Conservation (phyloP, 768 basidiomycete species). For the Exidia glandulosa region DNA sequence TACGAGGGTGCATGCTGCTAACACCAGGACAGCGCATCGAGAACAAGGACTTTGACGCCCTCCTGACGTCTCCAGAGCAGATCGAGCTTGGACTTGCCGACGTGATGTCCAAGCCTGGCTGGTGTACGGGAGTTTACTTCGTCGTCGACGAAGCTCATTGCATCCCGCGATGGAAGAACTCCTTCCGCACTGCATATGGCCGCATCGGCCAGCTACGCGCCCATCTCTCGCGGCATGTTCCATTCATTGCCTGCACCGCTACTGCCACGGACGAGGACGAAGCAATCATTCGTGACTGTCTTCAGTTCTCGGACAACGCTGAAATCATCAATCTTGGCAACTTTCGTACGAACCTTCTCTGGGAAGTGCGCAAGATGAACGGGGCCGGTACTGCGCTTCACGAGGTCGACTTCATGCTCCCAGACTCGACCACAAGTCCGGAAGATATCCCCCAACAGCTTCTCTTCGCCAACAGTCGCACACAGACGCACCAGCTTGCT, state of each 20-base stretch:
- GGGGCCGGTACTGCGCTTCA: background rate
- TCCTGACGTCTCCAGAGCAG: background rate
- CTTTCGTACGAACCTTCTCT: background rate
- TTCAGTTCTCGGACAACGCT: background rate
- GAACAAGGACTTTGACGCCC: background rate
- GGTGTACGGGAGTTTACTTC: background rate
- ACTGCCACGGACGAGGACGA: background rate
- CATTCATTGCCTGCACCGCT: background rate
- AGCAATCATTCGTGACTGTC: background rate
- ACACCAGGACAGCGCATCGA: background rate
- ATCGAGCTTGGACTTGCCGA: no score
- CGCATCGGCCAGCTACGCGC: background rate
- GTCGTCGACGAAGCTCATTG: background rate
- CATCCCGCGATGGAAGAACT: background rate
- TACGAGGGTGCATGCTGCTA: background rate
- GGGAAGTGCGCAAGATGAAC: background rate
- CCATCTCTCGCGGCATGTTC: background rate
- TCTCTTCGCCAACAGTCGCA: no score
- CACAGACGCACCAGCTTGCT: no score
- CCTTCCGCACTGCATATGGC: background rate
- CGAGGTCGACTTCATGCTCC: background rate
- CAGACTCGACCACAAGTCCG: no score
- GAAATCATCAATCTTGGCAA: background rate
- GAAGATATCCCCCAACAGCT: no score
- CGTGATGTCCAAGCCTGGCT: no score